Evolutionary conservation across 805 yeast species (phyloP), one percentile per base, ranked within the genome.

Genomic region (Brettanomyces anomalus): DNA sequence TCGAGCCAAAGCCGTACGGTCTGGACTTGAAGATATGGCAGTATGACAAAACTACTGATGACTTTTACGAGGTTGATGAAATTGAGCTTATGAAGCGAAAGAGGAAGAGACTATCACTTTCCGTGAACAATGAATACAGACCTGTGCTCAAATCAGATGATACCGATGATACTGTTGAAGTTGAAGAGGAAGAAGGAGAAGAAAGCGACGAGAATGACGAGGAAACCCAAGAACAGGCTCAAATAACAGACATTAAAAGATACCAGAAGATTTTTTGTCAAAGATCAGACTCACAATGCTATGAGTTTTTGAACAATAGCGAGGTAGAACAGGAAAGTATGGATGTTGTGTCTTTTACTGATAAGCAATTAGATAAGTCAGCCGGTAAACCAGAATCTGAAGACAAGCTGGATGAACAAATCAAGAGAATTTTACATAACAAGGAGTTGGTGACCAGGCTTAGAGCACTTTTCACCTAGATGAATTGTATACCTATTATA

Each of bases 1-100:
- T 63, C 30, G 67, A 62, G 48, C 68, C 68, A 32, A 63, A 63
- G 46, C 67, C 68, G 5, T 63, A 63, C 46, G 68, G 68, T 4
- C 43, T 63, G 30, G 66, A 62, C 44, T 51, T 63, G 40, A 64
- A 61, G 41, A 61, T 63, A 15, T 63, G 66, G 65, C 62, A 60
- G 34, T 63, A 56, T 41, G 66, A 60, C 45, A 61, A 62, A 40
- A 31, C 47, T 3, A 55, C 62, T 13, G 64, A 63, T 44, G 62
- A 58, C 43, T 63, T 63, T 41, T 57, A 56, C 41, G 66, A 63
- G 47, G 67, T 63, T 33, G 65, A 62, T 43, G 68, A 66, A 39
- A 61, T 59, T 15, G 65, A 60, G 43, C 48, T 62, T 33, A 57
- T 62, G 58, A 56, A 60, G 41, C 52, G 56, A 39, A 62, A 59